phyloP scores from a whole-genome alignment of 2,329 filamentous ascomycete species.

The Hymenoscyphus repandus region DNA sequence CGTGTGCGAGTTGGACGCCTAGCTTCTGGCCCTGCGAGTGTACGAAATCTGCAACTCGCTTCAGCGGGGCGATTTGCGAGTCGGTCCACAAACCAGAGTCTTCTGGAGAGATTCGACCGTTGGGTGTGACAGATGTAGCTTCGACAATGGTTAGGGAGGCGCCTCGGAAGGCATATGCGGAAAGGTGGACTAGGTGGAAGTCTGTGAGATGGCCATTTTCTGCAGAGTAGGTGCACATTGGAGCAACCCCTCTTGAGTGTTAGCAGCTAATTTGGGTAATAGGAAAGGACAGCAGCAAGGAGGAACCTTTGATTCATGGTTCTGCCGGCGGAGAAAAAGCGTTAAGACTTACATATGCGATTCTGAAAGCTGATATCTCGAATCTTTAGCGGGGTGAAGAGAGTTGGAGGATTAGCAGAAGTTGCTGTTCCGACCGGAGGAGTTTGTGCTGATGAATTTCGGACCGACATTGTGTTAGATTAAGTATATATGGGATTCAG shows the following conservation, averaged over 20 bases:
- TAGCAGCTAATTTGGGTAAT: background rate
- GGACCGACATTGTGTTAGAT: too few relatives aligned
- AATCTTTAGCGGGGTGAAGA: slow-evolving; percentile 42
- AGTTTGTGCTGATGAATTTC: slow-evolving; percentile 17
- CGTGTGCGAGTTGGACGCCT: slow-evolving; percentile 65
- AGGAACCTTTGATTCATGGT: background rate
- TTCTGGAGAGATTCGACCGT: slow-evolving; percentile 31
- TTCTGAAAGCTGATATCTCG: slow-evolving; percentile 41
- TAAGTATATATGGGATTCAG: too few relatives aligned
- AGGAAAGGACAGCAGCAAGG: background rate
- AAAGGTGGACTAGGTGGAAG: slow-evolving; percentile 31
- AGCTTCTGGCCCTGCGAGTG: slow-evolving; percentile 55
- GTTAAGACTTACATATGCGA: slow-evolving; percentile 31
- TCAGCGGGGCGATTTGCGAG: slow-evolving; percentile 33
- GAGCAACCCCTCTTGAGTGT: slow-evolving; percentile 33
- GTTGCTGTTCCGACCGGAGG: slow-evolving; percentile 29
- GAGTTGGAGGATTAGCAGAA: slow-evolving; percentile 25
- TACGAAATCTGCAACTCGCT: slow-evolving; percentile 36
- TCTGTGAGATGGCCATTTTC: slow-evolving; percentile 28
- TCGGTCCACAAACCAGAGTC: slow-evolving; percentile 33
- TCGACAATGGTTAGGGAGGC: slow-evolving; percentile 32
- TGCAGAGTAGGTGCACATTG: slow-evolving; percentile 41
- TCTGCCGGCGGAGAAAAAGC: background rate
- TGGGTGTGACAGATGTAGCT: slow-evolving; percentile 30
- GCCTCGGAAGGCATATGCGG: slow-evolving; percentile 30